A percentile compares a stretch with the other conserved stretches of the same genome.
Conservation (phyloP, 768 basidiomycete species). For the Holtermanniella nyarrowii region DNA sequence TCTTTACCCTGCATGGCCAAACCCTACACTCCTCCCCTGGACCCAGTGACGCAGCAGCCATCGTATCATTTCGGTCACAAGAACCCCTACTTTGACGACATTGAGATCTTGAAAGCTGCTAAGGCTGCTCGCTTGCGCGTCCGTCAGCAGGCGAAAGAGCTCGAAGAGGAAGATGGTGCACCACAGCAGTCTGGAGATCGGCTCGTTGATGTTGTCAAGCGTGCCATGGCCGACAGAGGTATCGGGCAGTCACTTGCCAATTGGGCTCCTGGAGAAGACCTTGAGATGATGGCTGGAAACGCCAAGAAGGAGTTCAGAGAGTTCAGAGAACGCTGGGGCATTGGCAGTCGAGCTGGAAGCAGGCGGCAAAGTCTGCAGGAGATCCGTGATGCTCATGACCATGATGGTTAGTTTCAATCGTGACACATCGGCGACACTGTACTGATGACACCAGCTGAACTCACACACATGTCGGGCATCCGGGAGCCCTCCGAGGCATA, state of each 20-base stretch:
- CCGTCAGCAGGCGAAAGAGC: conserved; percentile 32
- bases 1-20: conserved; percentile 32
- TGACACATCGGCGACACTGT: not conserved
- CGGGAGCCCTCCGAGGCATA: conserved; percentile 18
- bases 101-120: conserved; percentile 44
- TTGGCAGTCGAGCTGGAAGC: conserved; percentile 7
- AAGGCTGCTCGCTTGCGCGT: conserved; percentile 42
- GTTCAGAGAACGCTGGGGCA: conserved; percentile 23
- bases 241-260: conserved; percentile 22
- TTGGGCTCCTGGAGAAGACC: conserved; percentile 33
- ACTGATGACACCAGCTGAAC: not conserved
- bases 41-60: conserved; percentile 13
- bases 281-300: conserved; percentile 20
- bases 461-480: not conserved
- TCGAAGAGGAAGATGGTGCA: conserved; percentile 23
- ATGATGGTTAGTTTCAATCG: not conserved
- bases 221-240: conserved; percentile 30
- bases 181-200: conserved; percentile 17
- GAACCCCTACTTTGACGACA: conserved; percentile 43
- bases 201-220: conserved; percentile 29
- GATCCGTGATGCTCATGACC: conserved; percentile 5
- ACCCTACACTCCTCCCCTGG: conserved; percentile 34
- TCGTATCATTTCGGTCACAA: conserved; percentile 46
- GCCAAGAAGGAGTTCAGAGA: conserved; percentile 31
- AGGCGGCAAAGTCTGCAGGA: conserved; percentile 23